Evolutionary conservation across 805 yeast species (phyloP), one percentile per base, ranked within the genome.

Genomic region (Metschnikowia proteae): DNA sequence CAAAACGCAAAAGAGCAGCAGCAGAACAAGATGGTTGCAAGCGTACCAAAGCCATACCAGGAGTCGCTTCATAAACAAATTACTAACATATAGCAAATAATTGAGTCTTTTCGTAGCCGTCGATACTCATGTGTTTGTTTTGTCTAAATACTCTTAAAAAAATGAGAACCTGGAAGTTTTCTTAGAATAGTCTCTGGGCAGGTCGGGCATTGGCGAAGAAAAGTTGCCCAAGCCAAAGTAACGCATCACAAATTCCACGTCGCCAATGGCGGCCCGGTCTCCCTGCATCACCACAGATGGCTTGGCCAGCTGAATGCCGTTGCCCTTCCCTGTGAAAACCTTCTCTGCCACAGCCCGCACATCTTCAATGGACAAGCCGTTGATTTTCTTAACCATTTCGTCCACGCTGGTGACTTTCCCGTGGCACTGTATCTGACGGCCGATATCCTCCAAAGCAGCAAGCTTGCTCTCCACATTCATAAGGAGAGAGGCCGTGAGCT

Each of bases 201-300:
- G 38, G 17, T 39, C 22, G 27, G 47, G 50, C 50, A 38, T 45
- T 5, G 47, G 45, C 2, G 44, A 17, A 34, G 32, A 45, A 36
- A 43, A 63, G 45, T 60, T 62, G 3, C 96, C 96, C 52, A 91
- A 71, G 0, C 97, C 97, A 60, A 84, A 88, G 49, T 78, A 75
- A 49, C 74, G 75, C 52, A 88, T 70, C 25, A 83, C 81, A 9
- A 68, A 78, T 25, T 80, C 80, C 17, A 92, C 83, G 64, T 94
- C 96, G 9, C 97, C 97, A 66, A 91, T 89, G 9, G 80, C 70
- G 38, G 83, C 90, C 60, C 95, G 79, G 46, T 86, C 82, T 47
- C 98, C 98, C 73, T 89, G 96, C 74, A 89, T 80, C 6, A 90
- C 94, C 29, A 90, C 74, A 1, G 96, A 86, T n/a, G 97, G 94